A percentile compares a stretch with the other conserved stretches of the same genome.
Evolutionary conservation across 306 rosid species (phyloP).

Genomic region (Notholithocarpus densiflorus): DNA sequence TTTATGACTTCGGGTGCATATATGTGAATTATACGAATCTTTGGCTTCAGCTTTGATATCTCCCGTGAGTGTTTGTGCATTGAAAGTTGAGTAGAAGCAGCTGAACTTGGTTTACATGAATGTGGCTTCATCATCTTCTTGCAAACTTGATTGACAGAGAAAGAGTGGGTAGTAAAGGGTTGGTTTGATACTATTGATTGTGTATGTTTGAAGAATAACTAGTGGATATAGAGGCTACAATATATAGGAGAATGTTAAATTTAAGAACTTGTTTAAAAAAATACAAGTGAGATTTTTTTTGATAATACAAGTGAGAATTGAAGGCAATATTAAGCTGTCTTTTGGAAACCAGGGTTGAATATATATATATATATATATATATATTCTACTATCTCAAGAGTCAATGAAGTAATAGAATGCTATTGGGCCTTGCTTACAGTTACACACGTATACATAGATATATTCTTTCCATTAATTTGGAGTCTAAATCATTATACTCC

Average conservation of each 20-base stretch:
- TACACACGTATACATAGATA: neutral
- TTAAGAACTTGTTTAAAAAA: neutral
- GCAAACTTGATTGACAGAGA: neutral
- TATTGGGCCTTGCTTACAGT: slow-evolving; percentile 13
- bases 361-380: neutral
- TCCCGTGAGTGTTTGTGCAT: slow-evolving; percentile 31
- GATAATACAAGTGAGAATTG: slow-evolving; percentile 5
- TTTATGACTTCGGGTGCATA: slow-evolving; percentile 49
- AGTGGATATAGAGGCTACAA: slow-evolving; percentile 1
- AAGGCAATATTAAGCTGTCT: slow-evolving; percentile 19
- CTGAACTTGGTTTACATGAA: slow-evolving; percentile 20
- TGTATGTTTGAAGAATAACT: slow-evolving; percentile 4
- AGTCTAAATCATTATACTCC: no score
- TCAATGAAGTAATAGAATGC: slow-evolving; percentile 30
- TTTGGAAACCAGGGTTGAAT: slow-evolving; percentile 27
- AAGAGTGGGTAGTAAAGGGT: neutral
- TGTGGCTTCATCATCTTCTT: slow-evolving; percentile 38
- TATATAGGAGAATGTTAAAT: neutral
- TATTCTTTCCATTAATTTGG: no score
- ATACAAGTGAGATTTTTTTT: slow-evolving; percentile 1
- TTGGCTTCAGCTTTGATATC: slow-evolving; percentile 41
- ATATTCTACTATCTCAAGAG: slow-evolving; percentile 9
- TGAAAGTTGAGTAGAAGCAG: slow-evolving; percentile 31
- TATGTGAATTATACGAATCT: slow-evolving; percentile 45
- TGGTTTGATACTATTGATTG: slow-evolving; percentile 14